These are phyloP conservation scores for Trametes coccinea DNA, from an alignment of 768 basidiomycete genomes.

Conservation along the genomic window DNA sequence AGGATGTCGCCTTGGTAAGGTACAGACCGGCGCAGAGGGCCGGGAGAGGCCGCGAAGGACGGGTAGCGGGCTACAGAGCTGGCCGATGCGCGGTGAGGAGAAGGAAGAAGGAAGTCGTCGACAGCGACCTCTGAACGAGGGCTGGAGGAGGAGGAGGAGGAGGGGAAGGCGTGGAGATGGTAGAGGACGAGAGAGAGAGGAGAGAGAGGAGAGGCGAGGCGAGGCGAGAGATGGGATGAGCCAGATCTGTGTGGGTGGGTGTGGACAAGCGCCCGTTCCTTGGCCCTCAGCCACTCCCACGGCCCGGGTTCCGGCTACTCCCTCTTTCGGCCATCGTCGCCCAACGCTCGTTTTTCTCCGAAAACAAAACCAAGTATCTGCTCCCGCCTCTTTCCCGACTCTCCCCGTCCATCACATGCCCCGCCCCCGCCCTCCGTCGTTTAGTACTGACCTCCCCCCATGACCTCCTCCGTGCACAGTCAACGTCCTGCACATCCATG, in stretches of 20 bases:
- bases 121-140: background rate
- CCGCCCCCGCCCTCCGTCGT: background rate
- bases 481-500: slow-evolving; percentile 5
- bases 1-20: background rate
- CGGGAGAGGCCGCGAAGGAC: background rate
- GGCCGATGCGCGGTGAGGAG: background rate
- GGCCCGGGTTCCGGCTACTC: background rate
- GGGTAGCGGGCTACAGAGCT: slow-evolving; percentile 1
- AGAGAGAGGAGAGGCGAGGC: background rate
- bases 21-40: background rate
- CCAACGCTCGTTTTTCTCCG: slow-evolving; percentile 10
- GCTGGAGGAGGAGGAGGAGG: background rate
- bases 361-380: background rate
- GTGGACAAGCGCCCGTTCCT: background rate
- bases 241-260: background rate
- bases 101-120: background rate
- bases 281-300: background rate
- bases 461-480: background rate
- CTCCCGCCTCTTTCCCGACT: slow-evolving; percentile 2
- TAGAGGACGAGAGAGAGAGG: background rate
- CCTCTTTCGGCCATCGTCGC: slow-evolving; percentile 13
- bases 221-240: background rate
- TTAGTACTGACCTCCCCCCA: no score
- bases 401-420: slow-evolving; percentile 12
- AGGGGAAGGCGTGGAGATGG: background rate